Percentiles rank a stretch among this genome's conserved stretches.
Conservation (phyloP, 495 filamentous ascomycete species). For the Podospora didyma region DNA sequence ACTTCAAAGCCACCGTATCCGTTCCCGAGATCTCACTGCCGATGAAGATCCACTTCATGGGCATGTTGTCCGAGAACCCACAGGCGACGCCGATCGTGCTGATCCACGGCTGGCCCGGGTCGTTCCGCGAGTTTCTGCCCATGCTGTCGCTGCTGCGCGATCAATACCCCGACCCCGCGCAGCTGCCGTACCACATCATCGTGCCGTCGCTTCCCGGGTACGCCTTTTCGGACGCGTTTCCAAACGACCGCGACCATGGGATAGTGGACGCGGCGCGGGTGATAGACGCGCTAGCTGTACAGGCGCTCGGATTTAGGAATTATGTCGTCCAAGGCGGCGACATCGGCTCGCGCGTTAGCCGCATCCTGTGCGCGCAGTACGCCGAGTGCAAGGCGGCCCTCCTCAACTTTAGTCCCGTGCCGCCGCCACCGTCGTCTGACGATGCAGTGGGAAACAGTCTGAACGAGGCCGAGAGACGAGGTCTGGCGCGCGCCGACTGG, state of each 20-base stretch:
- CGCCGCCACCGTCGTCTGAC: slow-evolving; percentile 3
- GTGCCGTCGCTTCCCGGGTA: slow-evolving; percentile 63
- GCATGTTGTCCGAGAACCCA: slow-evolving; percentile 53
- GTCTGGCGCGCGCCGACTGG: slow-evolving; percentile 11
- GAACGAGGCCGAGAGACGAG: slow-evolving; percentile 6
- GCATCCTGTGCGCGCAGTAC: slow-evolving; percentile 33
- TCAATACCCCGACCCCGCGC: slow-evolving; percentile 45
- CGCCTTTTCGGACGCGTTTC: slow-evolving; percentile 51
- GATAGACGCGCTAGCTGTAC: slow-evolving; percentile 53
- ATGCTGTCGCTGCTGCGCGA: slow-evolving; percentile 37
- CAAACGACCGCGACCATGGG: slow-evolving; percentile 45
- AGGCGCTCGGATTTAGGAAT: slow-evolving; percentile 46
- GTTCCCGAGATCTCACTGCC: slow-evolving; percentile 26
- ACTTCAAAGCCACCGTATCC: slow-evolving; percentile 52
- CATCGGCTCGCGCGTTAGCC: slow-evolving; percentile 34
- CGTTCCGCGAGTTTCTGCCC: slow-evolving; percentile 56
- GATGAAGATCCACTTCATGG: slow-evolving; percentile 56
- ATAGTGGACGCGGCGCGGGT: slow-evolving; percentile 40
- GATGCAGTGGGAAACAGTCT: slow-evolving; percentile 7
- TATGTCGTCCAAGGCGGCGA: slow-evolving; percentile 67
- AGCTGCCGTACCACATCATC: slow-evolving; percentile 61
- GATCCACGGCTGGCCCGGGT: slow-evolving; percentile 42
- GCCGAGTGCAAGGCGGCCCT: slow-evolving; percentile 35
- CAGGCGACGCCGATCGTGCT: slow-evolving; percentile 61
- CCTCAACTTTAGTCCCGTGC: slow-evolving; percentile 19